Base-by-base conservation (phyloP, 129 eudicot genomes). In the Lactuca saligna region DNA sequence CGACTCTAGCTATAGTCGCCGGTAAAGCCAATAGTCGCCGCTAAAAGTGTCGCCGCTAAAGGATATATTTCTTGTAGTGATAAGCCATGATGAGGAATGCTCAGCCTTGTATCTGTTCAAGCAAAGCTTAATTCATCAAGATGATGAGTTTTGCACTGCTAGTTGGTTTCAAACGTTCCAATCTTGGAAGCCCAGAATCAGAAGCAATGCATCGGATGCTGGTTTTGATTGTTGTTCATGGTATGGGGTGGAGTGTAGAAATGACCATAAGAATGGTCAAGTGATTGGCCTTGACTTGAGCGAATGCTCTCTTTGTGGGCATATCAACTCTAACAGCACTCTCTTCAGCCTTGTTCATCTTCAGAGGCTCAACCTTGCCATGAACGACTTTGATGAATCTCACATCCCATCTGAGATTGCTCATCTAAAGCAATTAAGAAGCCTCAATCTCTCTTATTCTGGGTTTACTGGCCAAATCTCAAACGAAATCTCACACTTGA, bases 71-170 rank as follows among this genome's bases (percentile, higher is more conserved):
- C n/a, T n/a, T n/a, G n/a, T n/a, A n/a, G n/a, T n/a, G n/a, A n/a
- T n/a, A 65, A 64, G 41, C 72, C 78, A 74, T 64, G 53, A 55
- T 11, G 72, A 56, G 1, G 66, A 74, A 57, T 57, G 72, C 38
- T 29, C 25, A 7, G 72, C 72, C 44, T 65, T 74, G 60, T 64
- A 54, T 35, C 50, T 8, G 3, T 74, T 74, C 20, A 65, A 65
- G 60, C 72, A 74, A 74, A 74, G 34, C 55, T 17, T 15, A 8
- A 4, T 49, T 65, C 25, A 34, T 44, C 65, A 44, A 51, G 17
- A 35, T 8, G 35, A 12, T 32, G 8, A 7, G 34, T 12, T 17
- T 12, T 41, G 7, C 17, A 7, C 17, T 42, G n/a, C 37, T 74
- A 3, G 1, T 44, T 54, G 57, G 17, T 74, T 54, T 42, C 72